phyloP scores from a whole-genome alignment of 2,329 filamentous ascomycete species.

The Davidsoniella eucalypti region DNA sequence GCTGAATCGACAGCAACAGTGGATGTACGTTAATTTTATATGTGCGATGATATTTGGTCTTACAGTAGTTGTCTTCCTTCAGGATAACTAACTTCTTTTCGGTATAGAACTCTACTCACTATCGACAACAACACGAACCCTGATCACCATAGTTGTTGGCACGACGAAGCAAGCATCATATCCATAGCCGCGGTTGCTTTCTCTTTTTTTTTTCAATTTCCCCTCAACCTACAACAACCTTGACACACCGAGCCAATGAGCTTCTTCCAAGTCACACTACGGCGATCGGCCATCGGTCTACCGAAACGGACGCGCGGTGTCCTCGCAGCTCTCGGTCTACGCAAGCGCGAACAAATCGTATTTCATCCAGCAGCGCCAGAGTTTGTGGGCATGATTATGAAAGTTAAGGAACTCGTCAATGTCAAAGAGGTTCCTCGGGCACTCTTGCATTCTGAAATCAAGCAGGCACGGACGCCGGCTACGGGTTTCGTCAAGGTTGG shows the following conservation, averaged over 20 bases:
- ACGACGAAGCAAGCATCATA: neutral
- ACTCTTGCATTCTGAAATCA: constrained; percentile 51
- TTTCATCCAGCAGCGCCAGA: constrained; percentile 73
- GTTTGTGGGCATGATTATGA: constrained; percentile 79
- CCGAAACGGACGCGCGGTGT: constrained; percentile 65
- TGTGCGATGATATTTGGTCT: too few species aligned
- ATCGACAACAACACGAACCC: too few species aligned
- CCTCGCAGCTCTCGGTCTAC: constrained; percentile 70
- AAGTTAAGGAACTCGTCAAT: constrained; percentile 79
- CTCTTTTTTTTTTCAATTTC: too few species aligned
- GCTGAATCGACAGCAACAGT: too few species aligned
- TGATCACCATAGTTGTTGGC: neutral
- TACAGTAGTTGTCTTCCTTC: too few species aligned
- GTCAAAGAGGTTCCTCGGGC: constrained; percentile 59
- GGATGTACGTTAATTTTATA: too few species aligned
- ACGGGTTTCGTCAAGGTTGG: constrained; percentile 67
- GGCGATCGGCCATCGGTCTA: constrained; percentile 79
- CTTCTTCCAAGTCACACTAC: constrained; percentile 81
- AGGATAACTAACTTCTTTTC: too few species aligned
- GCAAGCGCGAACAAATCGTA: constrained; percentile 69
- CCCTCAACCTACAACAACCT: neutral
- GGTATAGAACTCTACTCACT: too few species aligned
- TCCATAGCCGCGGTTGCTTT: too few species aligned
- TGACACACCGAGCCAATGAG: constrained; percentile 34
- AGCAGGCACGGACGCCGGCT: constrained; percentile 55